Evolutionary conservation across 306 rosid species (phyloP).

Genomic region (Medicago arabica): DNA sequence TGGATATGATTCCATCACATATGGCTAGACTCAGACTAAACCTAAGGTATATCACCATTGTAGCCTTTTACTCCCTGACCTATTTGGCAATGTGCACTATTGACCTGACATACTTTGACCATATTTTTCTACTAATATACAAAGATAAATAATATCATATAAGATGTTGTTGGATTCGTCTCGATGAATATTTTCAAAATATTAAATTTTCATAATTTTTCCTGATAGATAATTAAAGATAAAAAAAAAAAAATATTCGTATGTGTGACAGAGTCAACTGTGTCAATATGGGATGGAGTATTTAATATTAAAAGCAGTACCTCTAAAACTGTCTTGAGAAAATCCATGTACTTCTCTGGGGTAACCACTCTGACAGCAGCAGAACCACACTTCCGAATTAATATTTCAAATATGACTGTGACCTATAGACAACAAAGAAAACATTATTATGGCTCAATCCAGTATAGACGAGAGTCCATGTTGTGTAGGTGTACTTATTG

Average conservation of each 20-base stretch:
- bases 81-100: too few species aligned
- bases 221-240: too few species aligned
- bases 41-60: not conserved
- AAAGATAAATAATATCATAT: too few species aligned
- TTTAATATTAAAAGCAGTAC: slow-evolving; percentile 48
- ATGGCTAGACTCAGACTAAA: slow-evolving; percentile 13
- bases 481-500: slow-evolving; percentile 14
- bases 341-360: slow-evolving; percentile 72
- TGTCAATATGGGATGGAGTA: not conserved
- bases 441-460: slow-evolving; percentile 7
- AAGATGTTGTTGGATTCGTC: too few species aligned
- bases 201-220: too few species aligned
- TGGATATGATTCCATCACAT: too few species aligned
- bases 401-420: slow-evolving; percentile 73
- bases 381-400: slow-evolving; percentile 85
- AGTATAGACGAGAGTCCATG: slow-evolving; percentile 1
- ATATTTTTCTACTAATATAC: too few species aligned
- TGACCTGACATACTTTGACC: too few species aligned
- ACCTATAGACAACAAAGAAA: slow-evolving; percentile 56
- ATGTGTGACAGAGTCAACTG: too few species aligned
- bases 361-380: slow-evolving; percentile 64
- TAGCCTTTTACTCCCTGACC: not conserved
- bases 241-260: too few species aligned
- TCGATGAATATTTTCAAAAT: too few species aligned
- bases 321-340: slow-evolving; percentile 70